Evolutionary conservation across 1,284 basidiomycete species (phyloP), one percentile per base, ranked within the genome.

Genomic region (Neotropicomus parvogracilis): DNA sequence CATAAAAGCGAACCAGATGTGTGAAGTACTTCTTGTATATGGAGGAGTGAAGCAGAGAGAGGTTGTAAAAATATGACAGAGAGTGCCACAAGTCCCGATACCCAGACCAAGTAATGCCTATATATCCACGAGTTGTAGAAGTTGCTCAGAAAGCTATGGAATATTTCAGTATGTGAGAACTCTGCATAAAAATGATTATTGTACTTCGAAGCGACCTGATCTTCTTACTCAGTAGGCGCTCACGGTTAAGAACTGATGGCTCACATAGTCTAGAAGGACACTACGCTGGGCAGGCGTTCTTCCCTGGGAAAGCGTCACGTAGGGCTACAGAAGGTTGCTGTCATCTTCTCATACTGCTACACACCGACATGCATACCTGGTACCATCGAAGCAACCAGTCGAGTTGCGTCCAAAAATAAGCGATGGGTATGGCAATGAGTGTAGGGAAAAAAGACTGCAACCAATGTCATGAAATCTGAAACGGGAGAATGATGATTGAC

Each of bases 191-290:
- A 10, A 28, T n/a, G 16, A 26, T 17, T n/a, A 36, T 39, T 46
- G 38, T 57, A 79, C 78, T 75, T 76, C 40, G 73, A 56, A 24
- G 63, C 63, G 38, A 76, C 59, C 79, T 79, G 49, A 49, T 16
- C 36, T n/a, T 4, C 20, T 39, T 36, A 34, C 38, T 52, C 33
- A 52, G 40, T 31, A 34, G 21, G 14, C 6, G 36, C 40, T 34
- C 6, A 21, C 38, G 37, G 2, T 36, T 1, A 27, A 32, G 21
- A 31, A 12, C 6, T 11, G 34, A 17, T 46, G 19, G 63, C 80
- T 40, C 49, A 83, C 80, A 61, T 85, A 85, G 60, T 85, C 78
- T 13, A 83, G 59, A n/a, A 85, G 65, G 14, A 85, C 61, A 47
- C 75, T 77, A 49, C 80, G 75, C 48, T 79, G 70, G 3, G 81